Conservation (phyloP, 2,329 filamentous ascomycete genomes). For the Neoarthrinium moseri region DNA sequence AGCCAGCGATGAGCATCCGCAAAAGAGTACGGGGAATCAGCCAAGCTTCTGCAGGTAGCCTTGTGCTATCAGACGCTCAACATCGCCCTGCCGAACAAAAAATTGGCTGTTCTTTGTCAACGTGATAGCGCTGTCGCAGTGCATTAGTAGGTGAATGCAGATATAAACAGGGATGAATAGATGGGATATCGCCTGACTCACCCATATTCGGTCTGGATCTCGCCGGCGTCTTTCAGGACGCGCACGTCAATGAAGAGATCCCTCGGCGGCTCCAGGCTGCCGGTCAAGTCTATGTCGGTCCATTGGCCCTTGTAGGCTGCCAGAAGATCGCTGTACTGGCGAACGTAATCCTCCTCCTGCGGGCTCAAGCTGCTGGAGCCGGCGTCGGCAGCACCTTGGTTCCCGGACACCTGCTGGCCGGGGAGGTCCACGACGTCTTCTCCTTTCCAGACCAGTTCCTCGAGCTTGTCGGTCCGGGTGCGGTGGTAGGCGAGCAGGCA, state of each 20-base stretch:
- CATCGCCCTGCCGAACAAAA: conserved; percentile 92
- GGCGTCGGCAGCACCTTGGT: conserved; percentile 43
- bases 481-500: conserved; percentile 94
- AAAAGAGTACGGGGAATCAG: too few relatives aligned
- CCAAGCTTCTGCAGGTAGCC: conserved; percentile 90
- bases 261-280: conserved; percentile 87
- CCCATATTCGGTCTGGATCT: conserved; percentile 99
- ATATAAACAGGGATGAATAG: background rate
- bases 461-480: conserved; percentile 84
- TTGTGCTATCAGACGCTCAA: conserved; percentile 89
- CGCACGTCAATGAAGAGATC: conserved; percentile 97
- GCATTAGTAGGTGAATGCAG: background rate
- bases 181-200: conserved; percentile 40
- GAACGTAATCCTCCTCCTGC: conserved; percentile 94
- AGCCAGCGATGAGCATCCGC: too few relatives aligned
- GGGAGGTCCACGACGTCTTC: conserved; percentile 75
- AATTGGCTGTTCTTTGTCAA: conserved; percentile 98
- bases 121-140: conserved; percentile 72
- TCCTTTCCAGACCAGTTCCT: conserved; percentile 91
- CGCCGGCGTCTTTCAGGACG: conserved; percentile 92
- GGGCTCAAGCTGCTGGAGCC: conserved; percentile 80
- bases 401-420: conserved; percentile 48
- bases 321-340: conserved; percentile 86
- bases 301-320: conserved; percentile 98
- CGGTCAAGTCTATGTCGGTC: conserved; percentile 96